Evolutionary conservation across 176 grass and related monocot genomes (phyloP).

Genomic region (Bothriochloa decipiens): DNA sequence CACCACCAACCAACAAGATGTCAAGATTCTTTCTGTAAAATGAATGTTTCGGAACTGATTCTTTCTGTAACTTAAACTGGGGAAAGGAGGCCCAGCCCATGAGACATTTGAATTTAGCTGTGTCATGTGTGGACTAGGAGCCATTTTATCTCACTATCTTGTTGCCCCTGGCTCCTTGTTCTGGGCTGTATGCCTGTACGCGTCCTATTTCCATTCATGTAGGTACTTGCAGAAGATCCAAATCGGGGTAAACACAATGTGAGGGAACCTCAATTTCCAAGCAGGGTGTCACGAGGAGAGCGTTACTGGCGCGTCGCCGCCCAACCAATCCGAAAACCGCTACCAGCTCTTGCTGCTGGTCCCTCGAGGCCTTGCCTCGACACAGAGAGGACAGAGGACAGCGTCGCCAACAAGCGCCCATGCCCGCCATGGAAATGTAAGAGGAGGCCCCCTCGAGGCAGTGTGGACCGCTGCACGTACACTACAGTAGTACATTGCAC

Average conservation of each 20-base stretch:
- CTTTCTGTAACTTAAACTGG: slow-evolving; percentile 30
- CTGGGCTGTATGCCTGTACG: too few species aligned
- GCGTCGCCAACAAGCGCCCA: not conserved
- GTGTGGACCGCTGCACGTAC: too few species aligned
- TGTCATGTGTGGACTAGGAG: not conserved
- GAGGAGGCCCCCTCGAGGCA: not conserved
- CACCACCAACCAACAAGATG: slow-evolving; percentile 1
- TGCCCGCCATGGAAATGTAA: slow-evolving; percentile 4
- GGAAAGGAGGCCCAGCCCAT: slow-evolving; percentile 15
- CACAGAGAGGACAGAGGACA: too few species aligned
- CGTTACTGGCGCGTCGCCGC: slow-evolving; percentile 19
- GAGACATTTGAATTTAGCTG: not conserved
- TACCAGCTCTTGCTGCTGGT: slow-evolving; percentile 22
- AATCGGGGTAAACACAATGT: not conserved
- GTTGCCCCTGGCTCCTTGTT: not conserved
- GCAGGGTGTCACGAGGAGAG: slow-evolving; percentile 4
- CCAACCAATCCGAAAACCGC: slow-evolving; percentile 38
- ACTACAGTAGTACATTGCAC: not conserved
- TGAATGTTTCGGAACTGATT: not conserved
- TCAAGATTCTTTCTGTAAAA: slow-evolving; percentile 24
- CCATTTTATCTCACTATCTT: not conserved
- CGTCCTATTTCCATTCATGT: not conserved
- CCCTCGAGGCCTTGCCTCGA: not conserved
- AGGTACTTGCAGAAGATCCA: too few species aligned
- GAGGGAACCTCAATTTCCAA: not conserved